Base-by-base conservation (phyloP, 257 asterid species). In the Capsicum baccatum region DNA sequence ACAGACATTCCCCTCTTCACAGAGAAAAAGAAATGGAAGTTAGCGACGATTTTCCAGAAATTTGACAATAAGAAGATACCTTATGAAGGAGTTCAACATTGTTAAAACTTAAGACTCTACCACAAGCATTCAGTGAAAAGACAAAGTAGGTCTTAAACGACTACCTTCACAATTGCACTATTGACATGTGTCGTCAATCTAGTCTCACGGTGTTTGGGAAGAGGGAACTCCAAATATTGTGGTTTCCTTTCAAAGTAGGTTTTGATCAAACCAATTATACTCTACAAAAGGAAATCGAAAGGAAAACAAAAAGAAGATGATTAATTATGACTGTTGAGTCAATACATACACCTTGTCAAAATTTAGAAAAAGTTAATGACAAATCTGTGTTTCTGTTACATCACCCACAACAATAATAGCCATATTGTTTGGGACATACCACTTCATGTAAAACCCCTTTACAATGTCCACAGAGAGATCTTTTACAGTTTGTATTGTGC, bases 231-330 rank as follows among this genome's bases (percentile, higher is more conserved):
- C 44, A 64, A 33, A 64, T 64, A 44, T 26, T 26, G 68, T 26
- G 16, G 71, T 21, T 64, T 44, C 16, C 71, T 64, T 64, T 64
- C 71, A 26, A 64, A 64, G 71, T 64, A 64, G 42, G 71, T 33
- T 64, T 13, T 64, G 16, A 64, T 64, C 71, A 26, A 64, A 64
- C 14, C 17, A 21, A 26, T 64, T 64, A 64, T 64, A 64, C 17
- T 64, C 71, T 64, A 26, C 37, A 26, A 26, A 19, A 64, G 42
- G 44, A 64, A 10, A 64, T 64, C 8, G 16, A 64, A 62, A 62
- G 26, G 37, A n/a, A 62, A 62, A 19, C 68, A 63, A 19, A 56
- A 56, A 3, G 42, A 63, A 64, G 71, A 19, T 64, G 44, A 64
- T 58, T 17, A 58, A 58, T 58, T 58, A 58, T 58, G 21, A 16